Base-by-base conservation (phyloP, 2,329 filamentous ascomycete genomes). In the Trichoderma sp. region DNA sequence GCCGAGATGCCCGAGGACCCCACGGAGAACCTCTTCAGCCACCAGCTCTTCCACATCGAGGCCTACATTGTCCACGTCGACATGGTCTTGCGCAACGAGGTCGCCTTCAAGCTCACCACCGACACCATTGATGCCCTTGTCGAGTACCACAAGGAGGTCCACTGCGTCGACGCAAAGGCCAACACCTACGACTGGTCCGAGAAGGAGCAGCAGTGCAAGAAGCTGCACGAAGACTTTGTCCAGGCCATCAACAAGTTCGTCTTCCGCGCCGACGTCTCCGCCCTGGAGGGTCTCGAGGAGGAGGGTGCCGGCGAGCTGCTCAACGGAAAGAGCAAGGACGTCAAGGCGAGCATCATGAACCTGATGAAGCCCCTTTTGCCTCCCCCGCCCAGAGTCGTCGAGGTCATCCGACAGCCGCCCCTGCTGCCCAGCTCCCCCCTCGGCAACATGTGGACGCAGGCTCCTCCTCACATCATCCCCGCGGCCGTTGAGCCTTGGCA, bases 31-130 rank as follows among this genome's bases (percentile, higher is more conserved):
- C 81, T 97, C 68, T 92, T 91, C 85, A 96, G 96, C 85, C 95
- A 94, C 79, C 90, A 96, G 81, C 86, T 97, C 75, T 83, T 97
- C 74, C 92, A 97, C 77, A 82, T 98, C 72, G 93, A 98, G 80
- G 95, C 95, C 60, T 99, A 99, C 78, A 94, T 98, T 72, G 95
- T 99, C 67, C 94, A 98, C 78, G 93, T 99, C 78, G 95, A 99
- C 82, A 97, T 98, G 93, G 94, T 99, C 67, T 88, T 96, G 73
- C 90, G 93, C 79, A 95, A 96, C 77, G 95, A 98, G 82, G 93
- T 99, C 74, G 95, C 93, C 71, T 98, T 93, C 86, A 99, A 99
- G 85, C 86, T 99, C 74, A 98, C 93, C 26, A 87, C 89, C 66
- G 95, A 98, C 76, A 93, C 93, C 68, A 99, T 99, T 80, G 93